Percentiles rank a stretch among this genome's conserved stretches.
These are phyloP conservation scores for Fragaria nilgerrensis DNA, from an alignment of 306 rosid genomes.

Conservation along the genomic window DNA sequence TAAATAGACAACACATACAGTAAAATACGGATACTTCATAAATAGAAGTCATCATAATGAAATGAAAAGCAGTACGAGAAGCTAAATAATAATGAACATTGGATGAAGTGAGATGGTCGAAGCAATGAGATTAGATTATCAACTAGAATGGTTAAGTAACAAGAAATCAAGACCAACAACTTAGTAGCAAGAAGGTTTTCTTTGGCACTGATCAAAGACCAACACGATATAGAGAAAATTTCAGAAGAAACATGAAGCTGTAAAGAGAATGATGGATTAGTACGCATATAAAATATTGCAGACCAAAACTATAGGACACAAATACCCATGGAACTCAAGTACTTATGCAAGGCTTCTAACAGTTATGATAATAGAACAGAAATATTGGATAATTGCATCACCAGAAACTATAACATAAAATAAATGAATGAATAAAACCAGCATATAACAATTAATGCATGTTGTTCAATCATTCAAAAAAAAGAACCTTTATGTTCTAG, in stretches of 20 bases:
- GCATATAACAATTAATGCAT: slow-evolving; percentile 5
- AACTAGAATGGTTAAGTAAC: slow-evolving; percentile 3
- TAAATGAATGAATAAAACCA: slow-evolving; percentile 10
- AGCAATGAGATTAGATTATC: not conserved
- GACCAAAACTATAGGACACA: not conserved
- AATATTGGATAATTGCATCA: slow-evolving; percentile 6
- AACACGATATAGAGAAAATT: not conserved
- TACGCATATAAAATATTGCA: not conserved
- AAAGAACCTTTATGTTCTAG: slow-evolving; percentile 58
- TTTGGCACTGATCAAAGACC: not conserved
- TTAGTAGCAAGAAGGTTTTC: not conserved
- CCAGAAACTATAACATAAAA: not conserved
- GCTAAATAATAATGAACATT: not conserved
- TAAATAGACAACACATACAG: not conserved
- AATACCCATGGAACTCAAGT: not conserved
- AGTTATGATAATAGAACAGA: not conserved
- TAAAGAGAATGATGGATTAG: not conserved
- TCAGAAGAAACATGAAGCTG: not conserved
- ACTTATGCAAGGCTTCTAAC: not conserved
- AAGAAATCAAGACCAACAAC: not conserved
- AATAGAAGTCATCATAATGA: not conserved
- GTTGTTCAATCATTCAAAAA: slow-evolving; percentile 9
- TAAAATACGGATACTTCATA: not conserved
- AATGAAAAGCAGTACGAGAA: not conserved
- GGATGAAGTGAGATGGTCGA: not conserved